Evolutionary conservation across 139 green algal species (phyloP), one percentile per base, ranked within the genome.

Genomic region (Gonium pectorale): DNA sequence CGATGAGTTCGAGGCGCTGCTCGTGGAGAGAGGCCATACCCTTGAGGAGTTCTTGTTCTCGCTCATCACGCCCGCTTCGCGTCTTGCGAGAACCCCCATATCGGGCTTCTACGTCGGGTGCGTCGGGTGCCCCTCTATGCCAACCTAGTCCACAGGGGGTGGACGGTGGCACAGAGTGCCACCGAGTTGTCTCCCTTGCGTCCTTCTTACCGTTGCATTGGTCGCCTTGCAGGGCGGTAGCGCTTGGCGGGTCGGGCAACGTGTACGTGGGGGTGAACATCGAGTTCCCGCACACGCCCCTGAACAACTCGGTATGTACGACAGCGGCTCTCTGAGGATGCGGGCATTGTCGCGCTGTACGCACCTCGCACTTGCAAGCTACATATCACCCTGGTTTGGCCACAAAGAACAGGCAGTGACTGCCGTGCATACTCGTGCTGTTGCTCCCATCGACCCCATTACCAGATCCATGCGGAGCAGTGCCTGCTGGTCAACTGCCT

Each of bases 181-280:
- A n/a, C n/a, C n/a, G n/a, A n/a, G n/a, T n/a, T n/a, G n/a, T n/a
- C n/a, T n/a, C n/a, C n/a, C n/a, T n/a, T n/a, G n/a, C n/a, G n/a
- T n/a, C n/a, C n/a, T n/a, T n/a, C n/a, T n/a, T n/a, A n/a, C n/a
- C n/a, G n/a, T n/a, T n/a, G n/a, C n/a, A n/a, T n/a, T n/a, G n/a
- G n/a, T n/a, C 60, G 9, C 68, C 29, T 51, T 89, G 87, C 88
- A 97, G 95, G 27, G 94, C 94, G 31, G 92, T 94, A 5, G 96
- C 90, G 1, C 79, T 98, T 60, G 96, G 90, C 5, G 83, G 60
- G 27, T 94, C 86, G 67, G 96, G 96, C 9, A 82, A 81, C 22
- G 69, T 98, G 5, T 98, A 98, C 70, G 78, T 98, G 22, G 96
- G 96, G 5, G 92, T 95, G 2, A 98, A 98, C 78, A 81, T 98